Base-by-base conservation (phyloP, 2,329 filamentous ascomycete species). In the Hypoxylon sp. region DNA sequence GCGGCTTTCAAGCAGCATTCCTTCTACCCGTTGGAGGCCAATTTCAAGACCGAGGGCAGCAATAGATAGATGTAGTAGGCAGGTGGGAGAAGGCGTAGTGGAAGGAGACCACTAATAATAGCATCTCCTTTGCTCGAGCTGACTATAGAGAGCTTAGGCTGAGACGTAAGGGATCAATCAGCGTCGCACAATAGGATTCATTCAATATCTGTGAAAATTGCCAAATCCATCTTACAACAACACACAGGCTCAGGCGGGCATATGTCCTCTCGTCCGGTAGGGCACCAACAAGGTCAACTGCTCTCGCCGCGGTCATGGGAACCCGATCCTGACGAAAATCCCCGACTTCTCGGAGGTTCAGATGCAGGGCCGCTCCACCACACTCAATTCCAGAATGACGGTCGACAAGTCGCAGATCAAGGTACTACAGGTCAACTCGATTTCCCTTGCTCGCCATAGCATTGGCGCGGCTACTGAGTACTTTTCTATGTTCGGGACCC, bases 221-320 rank as follows among this genome's bases (percentile, higher is more conserved):
- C 52, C 59, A 62, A 55, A 61, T 48, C 42, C 11, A 44, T 53
- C 59, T 48, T 44, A 37, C 52, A 47, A 53, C 48, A 24, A 55
- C 57, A 32, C 57, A 32, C 50, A 42, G 47, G 35, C 46, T 62
- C 42, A 57, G 54, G 50, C 55, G 60, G 24, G 65, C 31, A 46
- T 47, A 54, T 51, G 44, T 67, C 63, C 66, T 51, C 66, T 67
- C 47, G 60, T 60, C 63, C 66, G 63, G 67, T 69, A 71, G 54
- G 69, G 67, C 63, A 67, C 37, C 67, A 69, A 71, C 60, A 55
- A 58, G 61, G 59, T 46, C 29, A 56, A 62, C 52, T 31, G 17
- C 42, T 39, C 46, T 65, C 31, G 15, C 48, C 53, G 47, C 53
- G 48, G 39, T 56, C 60, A 42, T 65, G 35, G 50, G 61, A 61